Conservation (phyloP, 73 alveolate species). For the Paramecium caudatum region DNA sequence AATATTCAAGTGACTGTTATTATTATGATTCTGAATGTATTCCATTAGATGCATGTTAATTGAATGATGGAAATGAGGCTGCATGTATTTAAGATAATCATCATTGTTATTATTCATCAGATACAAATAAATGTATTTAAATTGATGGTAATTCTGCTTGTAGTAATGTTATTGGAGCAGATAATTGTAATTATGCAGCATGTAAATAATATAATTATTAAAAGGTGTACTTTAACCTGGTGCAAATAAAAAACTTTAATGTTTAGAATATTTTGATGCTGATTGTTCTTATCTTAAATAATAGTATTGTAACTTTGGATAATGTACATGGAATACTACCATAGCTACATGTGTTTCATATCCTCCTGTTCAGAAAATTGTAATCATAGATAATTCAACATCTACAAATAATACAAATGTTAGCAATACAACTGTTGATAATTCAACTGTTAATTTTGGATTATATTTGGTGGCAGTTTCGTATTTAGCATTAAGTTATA, state of each 20-base stretch:
- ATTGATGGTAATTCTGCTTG: constrained; percentile 47
- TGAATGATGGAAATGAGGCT: constrained; percentile 46
- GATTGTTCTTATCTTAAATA: constrained; percentile 35
- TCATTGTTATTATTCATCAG: not conserved
- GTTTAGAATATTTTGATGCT: constrained; percentile 12
- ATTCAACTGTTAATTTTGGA: too few species aligned
- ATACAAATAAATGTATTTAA: not conserved
- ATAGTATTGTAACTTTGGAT: constrained; percentile 46
- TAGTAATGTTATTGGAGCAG: constrained; percentile 15
- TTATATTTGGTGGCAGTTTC: too few species aligned
- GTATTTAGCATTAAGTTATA: too few species aligned
- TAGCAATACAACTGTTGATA: too few species aligned
- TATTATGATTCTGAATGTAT: not conserved
- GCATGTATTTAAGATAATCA: not conserved
- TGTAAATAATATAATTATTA: not conserved
- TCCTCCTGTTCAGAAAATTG: not conserved
- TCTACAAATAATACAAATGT: not conserved
- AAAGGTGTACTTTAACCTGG: constrained; percentile 64
- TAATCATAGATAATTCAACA: not conserved
- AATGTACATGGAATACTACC: constrained; percentile 46
- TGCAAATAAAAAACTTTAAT: not conserved
- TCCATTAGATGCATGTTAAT: not conserved
- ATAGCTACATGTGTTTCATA: not conserved
- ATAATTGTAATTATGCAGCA: constrained; percentile 50
- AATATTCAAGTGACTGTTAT: not conserved